Evolutionary conservation across 768 basidiomycete species (phyloP).

Genomic region (Podaxis sp.): DNA sequence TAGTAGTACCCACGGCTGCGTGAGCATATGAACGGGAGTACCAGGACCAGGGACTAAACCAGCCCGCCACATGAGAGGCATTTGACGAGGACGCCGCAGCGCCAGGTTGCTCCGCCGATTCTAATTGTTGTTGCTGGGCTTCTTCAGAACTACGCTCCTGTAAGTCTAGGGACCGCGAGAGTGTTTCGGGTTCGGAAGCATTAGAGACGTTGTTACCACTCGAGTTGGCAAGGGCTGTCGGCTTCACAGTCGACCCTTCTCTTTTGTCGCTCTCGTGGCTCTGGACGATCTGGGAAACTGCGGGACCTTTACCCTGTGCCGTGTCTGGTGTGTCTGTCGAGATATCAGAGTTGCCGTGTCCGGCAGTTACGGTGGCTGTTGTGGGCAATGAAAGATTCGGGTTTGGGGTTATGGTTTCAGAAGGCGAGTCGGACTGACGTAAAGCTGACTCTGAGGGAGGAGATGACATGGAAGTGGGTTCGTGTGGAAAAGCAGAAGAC

Average conservation of each 20-base stretch:
- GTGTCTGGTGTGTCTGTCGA: background rate
- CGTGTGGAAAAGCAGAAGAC: constrained; percentile 1
- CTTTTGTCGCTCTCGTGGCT: constrained; percentile 6
- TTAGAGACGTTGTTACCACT: constrained; percentile 3
- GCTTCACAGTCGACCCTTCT: background rate
- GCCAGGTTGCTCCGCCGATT: constrained; percentile 1
- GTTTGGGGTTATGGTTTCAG: background rate
- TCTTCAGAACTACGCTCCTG: constrained; percentile 5
- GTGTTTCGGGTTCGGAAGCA: background rate
- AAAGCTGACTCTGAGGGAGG: constrained; percentile 1
- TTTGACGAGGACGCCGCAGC: background rate
- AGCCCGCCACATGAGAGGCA: background rate
- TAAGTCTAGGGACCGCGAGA: constrained; percentile 2
- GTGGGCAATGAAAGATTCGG: background rate
- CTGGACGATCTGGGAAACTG: background rate
- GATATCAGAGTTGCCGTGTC: background rate
- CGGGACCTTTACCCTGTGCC: constrained; percentile 5
- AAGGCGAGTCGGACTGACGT: constrained; percentile 9
- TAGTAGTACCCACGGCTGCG: background rate
- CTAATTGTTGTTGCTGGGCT: background rate
- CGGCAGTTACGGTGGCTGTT: background rate
- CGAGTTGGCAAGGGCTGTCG: background rate
- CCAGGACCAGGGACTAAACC: constrained; percentile 12
- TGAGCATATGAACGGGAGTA: background rate
- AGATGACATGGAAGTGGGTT: constrained; percentile 3